Evolutionary conservation across 495 filamentous ascomycete species (phyloP).

Genomic region (Lindgomyces ingoldianus): DNA sequence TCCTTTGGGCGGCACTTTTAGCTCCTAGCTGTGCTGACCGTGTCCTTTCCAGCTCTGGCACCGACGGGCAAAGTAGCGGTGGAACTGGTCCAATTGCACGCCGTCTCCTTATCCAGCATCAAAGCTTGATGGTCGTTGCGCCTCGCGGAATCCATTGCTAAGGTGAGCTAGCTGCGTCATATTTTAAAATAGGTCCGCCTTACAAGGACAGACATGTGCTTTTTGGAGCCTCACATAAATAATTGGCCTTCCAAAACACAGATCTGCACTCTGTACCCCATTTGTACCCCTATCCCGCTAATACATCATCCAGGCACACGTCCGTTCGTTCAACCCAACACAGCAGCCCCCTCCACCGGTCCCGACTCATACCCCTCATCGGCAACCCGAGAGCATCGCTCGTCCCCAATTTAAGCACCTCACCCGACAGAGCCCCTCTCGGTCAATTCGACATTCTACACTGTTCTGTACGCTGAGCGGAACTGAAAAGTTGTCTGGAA

Average conservation of each 20-base stretch:
- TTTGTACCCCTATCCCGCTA: neutral
- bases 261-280: neutral
- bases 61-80: slow-evolving; percentile 17
- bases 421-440: neutral
- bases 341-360: neutral
- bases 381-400: neutral
- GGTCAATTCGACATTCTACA: neutral
- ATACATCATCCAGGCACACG: neutral
- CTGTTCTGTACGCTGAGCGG: neutral
- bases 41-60: neutral
- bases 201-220: neutral
- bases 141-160: slow-evolving; percentile 6
- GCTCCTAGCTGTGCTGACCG: slow-evolving; percentile 13
- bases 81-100: slow-evolving; percentile 31
- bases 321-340: neutral
- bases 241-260: neutral
- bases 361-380: neutral
- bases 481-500: neutral
- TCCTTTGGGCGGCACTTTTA: slow-evolving; percentile 4
- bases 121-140: neutral
- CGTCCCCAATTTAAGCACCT: neutral
- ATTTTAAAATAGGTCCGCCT: slow-evolving; percentile 7
- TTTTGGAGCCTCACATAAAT: neutral
- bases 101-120: slow-evolving; percentile 22
- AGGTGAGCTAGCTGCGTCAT: slow-evolving; percentile 31